phyloP scores from a whole-genome alignment of 345 rosid species.

The Brassica cretica region DNA sequence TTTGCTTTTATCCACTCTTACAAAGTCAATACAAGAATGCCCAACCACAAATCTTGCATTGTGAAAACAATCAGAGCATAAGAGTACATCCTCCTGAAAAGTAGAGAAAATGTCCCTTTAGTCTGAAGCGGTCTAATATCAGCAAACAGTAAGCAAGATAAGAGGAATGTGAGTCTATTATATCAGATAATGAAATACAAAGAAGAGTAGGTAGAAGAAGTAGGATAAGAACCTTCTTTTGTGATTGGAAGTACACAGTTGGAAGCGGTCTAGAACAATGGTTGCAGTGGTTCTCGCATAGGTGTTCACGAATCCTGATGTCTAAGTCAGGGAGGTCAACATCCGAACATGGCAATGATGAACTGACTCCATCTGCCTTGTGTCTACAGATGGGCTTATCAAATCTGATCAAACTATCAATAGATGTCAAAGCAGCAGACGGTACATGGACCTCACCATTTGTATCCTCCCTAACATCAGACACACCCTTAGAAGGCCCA shows the following conservation, averaged over 20 bases:
- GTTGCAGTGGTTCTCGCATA: constrained; percentile 72
- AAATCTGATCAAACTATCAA: constrained; percentile 96
- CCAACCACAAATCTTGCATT: constrained; percentile 78
- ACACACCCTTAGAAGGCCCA: constrained; percentile 57
- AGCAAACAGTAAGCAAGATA: background rate
- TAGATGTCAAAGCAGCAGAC: constrained; percentile 85
- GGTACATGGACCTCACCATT: constrained; percentile 94
- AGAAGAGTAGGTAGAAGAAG: constrained; percentile 12
- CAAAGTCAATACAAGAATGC: constrained; percentile 91
- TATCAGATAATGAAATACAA: constrained; percentile 12
- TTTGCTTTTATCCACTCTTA: constrained; percentile 64
- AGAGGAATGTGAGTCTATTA: background rate
- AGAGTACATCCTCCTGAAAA: constrained; percentile 71
- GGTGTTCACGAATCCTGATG: constrained; percentile 78
- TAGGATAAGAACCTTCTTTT: constrained; percentile 66
- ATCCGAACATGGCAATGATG: constrained; percentile 49
- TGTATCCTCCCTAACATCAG: constrained; percentile 76
- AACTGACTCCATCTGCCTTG: constrained; percentile 69
- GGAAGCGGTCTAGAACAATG: constrained; percentile 76
- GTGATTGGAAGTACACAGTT: constrained; percentile 72
- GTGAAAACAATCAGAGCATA: constrained; percentile 82
- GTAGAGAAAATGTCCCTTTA: constrained; percentile 27
- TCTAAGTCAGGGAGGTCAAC: constrained; percentile 75
- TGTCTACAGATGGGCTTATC: constrained; percentile 92
- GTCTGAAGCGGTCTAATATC: constrained; percentile 3